Evolutionary conservation across 768 basidiomycete species (phyloP).

Genomic region (Serendipita sp.): DNA sequence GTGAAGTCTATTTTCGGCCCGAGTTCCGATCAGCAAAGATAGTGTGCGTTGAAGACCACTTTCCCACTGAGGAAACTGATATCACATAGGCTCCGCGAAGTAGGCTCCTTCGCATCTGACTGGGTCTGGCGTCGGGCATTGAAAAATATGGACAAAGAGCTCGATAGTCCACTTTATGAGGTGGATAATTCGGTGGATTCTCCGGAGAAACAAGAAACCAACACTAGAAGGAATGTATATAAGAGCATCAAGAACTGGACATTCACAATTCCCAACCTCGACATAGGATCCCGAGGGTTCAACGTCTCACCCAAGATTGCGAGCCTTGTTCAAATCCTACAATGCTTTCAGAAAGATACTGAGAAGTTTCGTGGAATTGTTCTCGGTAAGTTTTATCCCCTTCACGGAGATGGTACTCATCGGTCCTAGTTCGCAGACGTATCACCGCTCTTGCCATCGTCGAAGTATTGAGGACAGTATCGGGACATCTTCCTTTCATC

Average conservation of each 20-base stretch:
- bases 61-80: neutral
- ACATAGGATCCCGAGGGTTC: constrained; percentile 37
- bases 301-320: constrained; percentile 58
- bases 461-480: constrained; percentile 40
- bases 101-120: constrained; percentile 56
- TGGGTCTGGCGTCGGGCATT: constrained; percentile 47
- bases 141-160: constrained; percentile 22
- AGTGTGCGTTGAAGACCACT: constrained; percentile 14
- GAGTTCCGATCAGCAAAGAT: constrained; percentile 32
- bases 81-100: constrained; percentile 19
- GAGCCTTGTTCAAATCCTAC: constrained; percentile 41
- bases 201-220: constrained; percentile 4
- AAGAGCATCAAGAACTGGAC: constrained; percentile 39
- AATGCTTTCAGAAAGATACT: constrained; percentile 35
- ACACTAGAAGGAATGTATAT: constrained; percentile 5
- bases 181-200: constrained; percentile 19
- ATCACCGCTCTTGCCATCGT: constrained; percentile 39
- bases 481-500: constrained; percentile 35
- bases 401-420: neutral
- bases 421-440: constrained; percentile 33
- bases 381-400: constrained; percentile 31
- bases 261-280: constrained; percentile 47
- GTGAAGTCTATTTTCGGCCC: constrained; percentile 22
- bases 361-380: constrained; percentile 49
- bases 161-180: constrained; percentile 14